Conservation (phyloP, 768 basidiomycete species). For the Auriscalpium microsporum region DNA sequence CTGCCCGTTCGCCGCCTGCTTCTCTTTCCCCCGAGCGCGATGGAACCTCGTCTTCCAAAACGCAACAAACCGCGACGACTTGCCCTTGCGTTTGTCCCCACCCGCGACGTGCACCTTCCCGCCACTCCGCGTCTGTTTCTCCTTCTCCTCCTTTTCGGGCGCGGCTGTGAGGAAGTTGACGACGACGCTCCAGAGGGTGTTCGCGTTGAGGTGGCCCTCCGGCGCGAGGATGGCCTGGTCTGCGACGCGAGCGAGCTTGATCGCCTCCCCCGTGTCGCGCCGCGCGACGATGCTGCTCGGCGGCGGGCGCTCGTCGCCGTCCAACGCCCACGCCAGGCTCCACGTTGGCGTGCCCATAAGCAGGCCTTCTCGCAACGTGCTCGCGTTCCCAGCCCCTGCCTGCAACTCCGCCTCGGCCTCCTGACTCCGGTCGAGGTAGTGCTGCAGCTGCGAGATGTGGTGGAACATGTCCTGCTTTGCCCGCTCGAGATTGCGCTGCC, state of each 20-base stretch:
- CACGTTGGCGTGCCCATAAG: conserved; percentile 45
- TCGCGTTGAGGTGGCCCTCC: conserved; percentile 50
- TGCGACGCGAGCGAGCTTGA: conserved; percentile 62
- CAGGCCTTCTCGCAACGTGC: conserved; percentile 16
- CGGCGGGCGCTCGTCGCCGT: conserved; percentile 74
- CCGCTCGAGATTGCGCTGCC: conserved; percentile 54
- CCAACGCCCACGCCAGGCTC: conserved; percentile 83
- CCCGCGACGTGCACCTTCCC: not conserved
- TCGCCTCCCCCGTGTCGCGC: conserved; percentile 76
- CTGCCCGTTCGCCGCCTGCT: not conserved
- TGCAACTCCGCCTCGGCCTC: conserved; percentile 13
- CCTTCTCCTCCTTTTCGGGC: conserved; percentile 31
- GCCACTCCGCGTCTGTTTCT: not conserved
- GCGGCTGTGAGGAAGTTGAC: conserved; percentile 53
- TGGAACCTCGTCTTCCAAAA: not conserved
- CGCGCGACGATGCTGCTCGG: conserved; percentile 88
- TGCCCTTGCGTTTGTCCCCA: not conserved
- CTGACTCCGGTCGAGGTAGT: conserved; percentile 25
- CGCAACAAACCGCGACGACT: not conserved
- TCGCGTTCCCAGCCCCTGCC: conserved; percentile 12
- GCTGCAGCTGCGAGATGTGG: conserved; percentile 42
- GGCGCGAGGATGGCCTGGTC: conserved; percentile 56
- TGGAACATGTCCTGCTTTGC: conserved; percentile 54
- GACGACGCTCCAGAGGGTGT: conserved; percentile 64
- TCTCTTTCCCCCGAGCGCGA: not conserved